A percentile compares a stretch with the other conserved stretches of the same genome.
These are phyloP conservation scores for Neospora caninum DNA, from an alignment of 169 alveolate species.

Conservation along the genomic window DNA sequence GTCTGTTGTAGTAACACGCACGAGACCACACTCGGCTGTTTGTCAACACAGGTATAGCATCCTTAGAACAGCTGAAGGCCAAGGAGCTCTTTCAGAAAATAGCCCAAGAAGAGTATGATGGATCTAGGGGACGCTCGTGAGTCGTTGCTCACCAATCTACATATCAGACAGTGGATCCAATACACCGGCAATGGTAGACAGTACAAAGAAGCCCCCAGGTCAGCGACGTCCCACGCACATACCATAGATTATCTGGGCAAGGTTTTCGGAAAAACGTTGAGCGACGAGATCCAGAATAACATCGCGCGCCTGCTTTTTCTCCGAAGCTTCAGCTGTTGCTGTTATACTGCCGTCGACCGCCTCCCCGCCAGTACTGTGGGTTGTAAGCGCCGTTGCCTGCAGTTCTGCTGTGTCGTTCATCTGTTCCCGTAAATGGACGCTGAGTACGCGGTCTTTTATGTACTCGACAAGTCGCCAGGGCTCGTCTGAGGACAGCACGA, in stretches of 20 bases:
- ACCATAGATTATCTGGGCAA: not conserved
- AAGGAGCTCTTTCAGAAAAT: too few relatives aligned
- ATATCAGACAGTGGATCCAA: too few relatives aligned
- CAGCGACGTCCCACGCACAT: not conserved
- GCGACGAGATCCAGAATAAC: not conserved
- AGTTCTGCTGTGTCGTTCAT: not conserved
- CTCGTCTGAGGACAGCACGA: not conserved
- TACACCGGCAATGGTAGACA: too few relatives aligned
- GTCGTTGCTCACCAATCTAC: too few relatives aligned
- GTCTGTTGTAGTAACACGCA: too few relatives aligned
- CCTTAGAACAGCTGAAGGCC: too few relatives aligned
- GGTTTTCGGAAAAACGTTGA: not conserved
- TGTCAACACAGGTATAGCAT: too few relatives aligned
- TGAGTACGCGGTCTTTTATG: not conserved
- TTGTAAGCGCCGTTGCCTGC: not conserved
- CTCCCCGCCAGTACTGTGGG: not conserved
- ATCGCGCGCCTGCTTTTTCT: not conserved
- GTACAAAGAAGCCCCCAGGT: not conserved
- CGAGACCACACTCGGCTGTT: too few relatives aligned
- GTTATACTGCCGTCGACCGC: not conserved
- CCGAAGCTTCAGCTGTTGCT: not conserved
- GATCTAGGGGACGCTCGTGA: too few relatives aligned
- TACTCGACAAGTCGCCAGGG: constrained; percentile 9
- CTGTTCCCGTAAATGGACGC: not conserved
- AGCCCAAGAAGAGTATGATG: too few relatives aligned